Percentiles rank a stretch among this genome's conserved stretches.
phyloP scores from a whole-genome alignment of 2,329 filamentous ascomycete genomes.

The Byssothecium circinans region DNA sequence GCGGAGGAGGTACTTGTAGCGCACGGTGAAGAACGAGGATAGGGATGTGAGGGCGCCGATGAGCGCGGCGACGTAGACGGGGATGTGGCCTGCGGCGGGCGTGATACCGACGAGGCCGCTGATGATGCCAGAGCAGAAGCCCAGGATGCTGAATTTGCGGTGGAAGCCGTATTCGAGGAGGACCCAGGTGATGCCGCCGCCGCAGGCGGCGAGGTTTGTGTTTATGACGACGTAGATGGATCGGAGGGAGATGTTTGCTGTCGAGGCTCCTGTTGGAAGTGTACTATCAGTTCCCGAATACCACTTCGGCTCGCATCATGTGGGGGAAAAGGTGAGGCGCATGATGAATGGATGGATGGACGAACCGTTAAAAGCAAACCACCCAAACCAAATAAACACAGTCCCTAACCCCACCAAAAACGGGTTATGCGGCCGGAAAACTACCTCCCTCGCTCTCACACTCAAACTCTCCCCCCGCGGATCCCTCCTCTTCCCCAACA shows the following conservation, averaged over 20 bases:
- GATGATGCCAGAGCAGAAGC: constrained; percentile 58
- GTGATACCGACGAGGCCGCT: constrained; percentile 62
- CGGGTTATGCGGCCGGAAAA: constrained; percentile 72
- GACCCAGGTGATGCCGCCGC: constrained; percentile 57
- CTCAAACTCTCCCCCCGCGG: constrained; percentile 53
- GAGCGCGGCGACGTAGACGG: constrained; percentile 54
- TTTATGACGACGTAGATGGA: constrained; percentile 61
- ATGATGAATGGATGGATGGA: constrained; percentile 16
- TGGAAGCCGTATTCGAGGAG: constrained; percentile 56
- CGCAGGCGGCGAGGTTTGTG: constrained; percentile 60
- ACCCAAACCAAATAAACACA: constrained; percentile 54
- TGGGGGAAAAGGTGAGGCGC: background rate
- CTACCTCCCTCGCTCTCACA: constrained; percentile 54
- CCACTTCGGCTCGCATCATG: background rate
- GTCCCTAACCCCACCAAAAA: constrained; percentile 74
- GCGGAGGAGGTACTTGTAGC: constrained; percentile 53
- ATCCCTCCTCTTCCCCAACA: constrained; percentile 70
- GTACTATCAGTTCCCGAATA: background rate
- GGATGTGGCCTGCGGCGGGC: constrained; percentile 58
- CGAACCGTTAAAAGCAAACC: constrained; percentile 45
- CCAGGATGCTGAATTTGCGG: constrained; percentile 55
- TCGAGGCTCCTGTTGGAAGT: constrained; percentile 29
- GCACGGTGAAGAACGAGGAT: constrained; percentile 51
- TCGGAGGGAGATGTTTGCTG: constrained; percentile 56
- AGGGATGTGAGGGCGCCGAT: constrained; percentile 57